Base-by-base conservation (phyloP, 225 moss, liverwort and hornwort genomes). In the Physcomitrellopsis africana region DNA sequence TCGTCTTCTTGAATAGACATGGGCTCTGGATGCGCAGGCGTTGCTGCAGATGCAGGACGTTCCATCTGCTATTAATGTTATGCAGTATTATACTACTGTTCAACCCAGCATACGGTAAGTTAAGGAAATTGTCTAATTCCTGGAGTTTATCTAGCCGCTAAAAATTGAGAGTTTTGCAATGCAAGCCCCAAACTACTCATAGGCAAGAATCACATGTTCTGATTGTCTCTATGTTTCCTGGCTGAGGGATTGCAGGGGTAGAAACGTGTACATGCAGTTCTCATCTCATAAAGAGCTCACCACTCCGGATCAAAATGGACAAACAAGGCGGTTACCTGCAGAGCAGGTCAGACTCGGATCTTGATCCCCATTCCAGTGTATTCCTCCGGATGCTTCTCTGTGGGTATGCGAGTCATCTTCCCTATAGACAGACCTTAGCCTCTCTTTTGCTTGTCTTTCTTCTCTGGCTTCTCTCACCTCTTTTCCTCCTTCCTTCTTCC, bases 231-330 rank as follows among this genome's bases (percentile, higher is more conserved):
- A 7, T 37, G 32, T 37, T 37, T 2, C 32, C 5, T 37, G 32
- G 7, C 23, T 14, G 51, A 11, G 64, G 61, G 72, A 43, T 48
- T 74, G 54, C 85, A 99, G 99, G 81, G 92, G 99, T 53, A 78
- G 99, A 76, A 99, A 99, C 15, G 99, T 99, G 44, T 99, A 99
- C 63, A 99, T 99, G 99, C 99, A 99, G 84, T 99, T 99, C 73
- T 95, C 95, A 17, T 99, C 99, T 2, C 99, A 99, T 76, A 95
- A 99, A 79, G 99, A 99, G 72, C 86, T 99, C 48, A 95, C 99
- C 17, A 99, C 99, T 41, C 92, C 93, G 11, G 99, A 99, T 58
- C 99, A 99, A 84, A 95, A 95, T 47, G 95, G 99, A 58, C 99
- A 95, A 70, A 83, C 82, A 41, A 89, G 99, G 86, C 95, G 99